Evolutionary conservation across 345 rosid genomes (phyloP).

Genomic region (Hibiscus trionum): DNA sequence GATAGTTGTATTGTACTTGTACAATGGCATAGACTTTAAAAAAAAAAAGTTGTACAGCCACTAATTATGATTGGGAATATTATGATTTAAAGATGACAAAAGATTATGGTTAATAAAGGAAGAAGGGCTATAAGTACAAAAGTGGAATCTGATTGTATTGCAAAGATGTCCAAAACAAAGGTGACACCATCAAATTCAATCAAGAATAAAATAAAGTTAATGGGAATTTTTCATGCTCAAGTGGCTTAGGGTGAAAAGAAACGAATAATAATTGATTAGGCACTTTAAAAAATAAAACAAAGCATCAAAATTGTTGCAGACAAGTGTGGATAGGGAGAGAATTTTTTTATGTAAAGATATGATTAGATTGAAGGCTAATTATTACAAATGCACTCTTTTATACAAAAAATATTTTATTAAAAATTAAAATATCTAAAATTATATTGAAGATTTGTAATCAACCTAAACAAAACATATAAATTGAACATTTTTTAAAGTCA

Average conservation of each 20-base stretch:
- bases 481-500: no score
- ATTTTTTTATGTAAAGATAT: background rate
- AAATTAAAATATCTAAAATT: no score
- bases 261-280: background rate
- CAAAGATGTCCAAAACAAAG: constrained; percentile 3
- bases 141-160: constrained; percentile 4
- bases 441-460: no score
- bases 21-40: background rate
- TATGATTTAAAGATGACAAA: background rate
- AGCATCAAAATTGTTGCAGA: background rate
- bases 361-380: background rate
- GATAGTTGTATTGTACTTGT: background rate
- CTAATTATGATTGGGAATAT: background rate
- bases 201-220: constrained; percentile 4
- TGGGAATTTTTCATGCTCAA: background rate
- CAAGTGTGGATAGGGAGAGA: background rate
- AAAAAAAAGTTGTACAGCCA: background rate
- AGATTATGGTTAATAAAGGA: background rate
- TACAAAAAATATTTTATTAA: no score
- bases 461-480: no score
- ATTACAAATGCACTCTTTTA: no score
- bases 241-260: constrained; percentile 1
- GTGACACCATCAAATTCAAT: background rate
- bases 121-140: background rate
- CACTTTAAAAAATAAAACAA: background rate